Evolutionary conservation across 495 filamentous ascomycete species (phyloP), one percentile per base, ranked within the genome.

Genomic region (Aspergillus homomorphus): DNA sequence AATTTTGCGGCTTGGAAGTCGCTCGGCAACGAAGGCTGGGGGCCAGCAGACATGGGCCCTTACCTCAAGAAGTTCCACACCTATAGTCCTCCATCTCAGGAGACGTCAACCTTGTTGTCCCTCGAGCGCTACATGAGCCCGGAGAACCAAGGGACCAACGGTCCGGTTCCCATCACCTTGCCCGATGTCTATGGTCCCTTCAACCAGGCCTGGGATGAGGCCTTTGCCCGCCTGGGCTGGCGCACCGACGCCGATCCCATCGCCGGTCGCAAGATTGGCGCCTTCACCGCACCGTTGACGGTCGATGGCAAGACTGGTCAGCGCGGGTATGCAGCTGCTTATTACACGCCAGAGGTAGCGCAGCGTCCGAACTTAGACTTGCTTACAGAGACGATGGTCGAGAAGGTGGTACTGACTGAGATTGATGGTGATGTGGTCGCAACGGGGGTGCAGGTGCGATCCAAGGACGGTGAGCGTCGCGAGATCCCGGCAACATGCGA

Each of bases 11-110:
- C 77, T 16, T 84, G 82, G 82, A 73, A 60, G 2, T 66, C 72
- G 7, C 66, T 86, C n/a, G 83, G 83, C 12, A 85, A 83, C 60
- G 52, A 69, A 12, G 72, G 73, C 22, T 87, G 84, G 57, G 65
- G 68, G 18, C 80, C 67, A 42, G 69, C 79, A 48, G 63, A 67
- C 1, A 60, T 86, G 58, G 63, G 64, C 6, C 80, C 81, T 6
- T 84, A 84, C 58, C 57, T 67, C 19, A 54, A 59, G 4, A 70
- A 70, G 23, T 67, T 61, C 38, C 62, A 68, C 19, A 64, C 61
- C 0, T 66, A 60, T 26, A 54, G 56, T 6, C 15, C 65, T 10
- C 60, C 67, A 2, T 59, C 53, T 33, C 44, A 61, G 9, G 54
- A 49, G 2, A 63, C 58, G 0, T 45, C 54, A 4, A 53, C 61